Evolutionary conservation across 2,329 filamentous ascomycete species (phyloP), one percentile per base, ranked within the genome.

Genomic region (Xylaria hypoxylon): DNA sequence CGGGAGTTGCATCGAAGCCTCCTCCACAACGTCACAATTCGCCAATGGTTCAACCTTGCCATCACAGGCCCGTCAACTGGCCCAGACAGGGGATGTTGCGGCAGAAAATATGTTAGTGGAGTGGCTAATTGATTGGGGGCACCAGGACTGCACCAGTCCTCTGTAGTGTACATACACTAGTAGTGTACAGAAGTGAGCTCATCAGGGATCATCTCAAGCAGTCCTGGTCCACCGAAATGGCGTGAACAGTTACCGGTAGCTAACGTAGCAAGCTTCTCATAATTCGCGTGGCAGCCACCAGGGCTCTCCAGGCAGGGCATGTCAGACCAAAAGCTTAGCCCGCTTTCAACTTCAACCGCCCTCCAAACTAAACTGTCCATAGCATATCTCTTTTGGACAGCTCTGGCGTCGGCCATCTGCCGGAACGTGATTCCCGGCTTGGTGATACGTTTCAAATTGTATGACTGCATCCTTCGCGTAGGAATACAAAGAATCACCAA

Each of bases 381-480:
- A 59, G 65, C 31, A 50, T 45, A 15, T 48, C 48, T 57, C 33
- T 24, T 59, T 55, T 42, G 58, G 61, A 51, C 60, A 63, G 48
- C 52, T 52, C 58, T 61, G 57, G 65, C 53, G 55, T 48, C 42
- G 62, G 5, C 56, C 59, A 68, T 70, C 61, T 68, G 62, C 68
- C 68, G 68, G 68, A 70, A 70, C 68, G 17, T 59, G 40, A 51
- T 33, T 65, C 62, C 61, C 68, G 68, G 61, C 62, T 65, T 68
- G 62, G 65, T 68, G 65, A 70, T 70, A 59, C 62, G 68, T 70
- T 70, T 70, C 68, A 70, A 68, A 65, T 53, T 57, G 65, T 65
- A 68, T 68, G 62, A 70, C 68, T 65, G 68, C 68, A 70, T 70
- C 68, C 68, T 68, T 70, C 68, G 68, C 52, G 62, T 68, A 63